These are phyloP conservation scores for Aspergillus brasiliensis DNA, from an alignment of 2,329 filamentous ascomycete species.

Conservation along the genomic window DNA sequence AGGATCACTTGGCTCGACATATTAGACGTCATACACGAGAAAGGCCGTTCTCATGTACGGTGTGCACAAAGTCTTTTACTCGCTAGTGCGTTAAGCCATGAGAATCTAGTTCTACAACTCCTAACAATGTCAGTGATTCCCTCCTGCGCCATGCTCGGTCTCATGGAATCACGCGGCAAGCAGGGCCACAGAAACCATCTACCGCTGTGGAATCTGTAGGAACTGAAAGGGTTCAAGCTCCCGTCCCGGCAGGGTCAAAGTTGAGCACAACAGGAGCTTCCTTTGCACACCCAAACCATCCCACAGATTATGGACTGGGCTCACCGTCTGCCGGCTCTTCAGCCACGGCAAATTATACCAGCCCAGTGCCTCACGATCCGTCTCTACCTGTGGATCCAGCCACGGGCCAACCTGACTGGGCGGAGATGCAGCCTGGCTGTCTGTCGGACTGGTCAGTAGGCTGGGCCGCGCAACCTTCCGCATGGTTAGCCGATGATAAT, in stretches of 20 bases:
- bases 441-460: neutral
- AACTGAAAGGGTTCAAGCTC: neutral
- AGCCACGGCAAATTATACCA: neutral
- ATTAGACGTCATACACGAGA: constrained; percentile 35
- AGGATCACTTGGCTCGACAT: constrained; percentile 36
- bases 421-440: neutral
- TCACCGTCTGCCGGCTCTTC: neutral
- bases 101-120: neutral
- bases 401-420: neutral
- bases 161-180: neutral
- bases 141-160: neutral
- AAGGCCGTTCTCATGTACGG: constrained; percentile 32
- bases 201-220: neutral
- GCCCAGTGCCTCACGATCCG: neutral
- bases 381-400: neutral
- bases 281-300: neutral
- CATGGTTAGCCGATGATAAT: neutral
- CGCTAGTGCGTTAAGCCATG: constrained; percentile 22
- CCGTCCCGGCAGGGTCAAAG: neutral
- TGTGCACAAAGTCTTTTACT: constrained; percentile 28
- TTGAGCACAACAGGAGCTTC: neutral
- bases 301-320: neutral
- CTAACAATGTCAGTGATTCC: neutral
- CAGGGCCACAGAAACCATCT: neutral
- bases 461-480: neutral